Percentiles rank a stretch among this genome's conserved stretches.
Conservation (phyloP, 768 basidiomycete genomes). For the Strobilomyces confusus region DNA sequence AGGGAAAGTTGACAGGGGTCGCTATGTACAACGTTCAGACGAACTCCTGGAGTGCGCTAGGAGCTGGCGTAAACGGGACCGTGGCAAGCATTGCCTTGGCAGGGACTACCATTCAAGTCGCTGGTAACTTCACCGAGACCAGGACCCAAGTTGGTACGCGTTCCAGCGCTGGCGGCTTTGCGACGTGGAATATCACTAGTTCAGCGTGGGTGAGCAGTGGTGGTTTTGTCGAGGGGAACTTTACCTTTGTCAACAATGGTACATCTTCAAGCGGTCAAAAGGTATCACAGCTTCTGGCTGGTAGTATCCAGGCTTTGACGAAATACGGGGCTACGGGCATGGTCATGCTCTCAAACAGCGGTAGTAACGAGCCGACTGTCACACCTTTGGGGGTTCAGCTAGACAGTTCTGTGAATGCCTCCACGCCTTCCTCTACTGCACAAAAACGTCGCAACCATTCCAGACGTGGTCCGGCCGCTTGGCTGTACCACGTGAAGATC, state of each 20-base stretch:
- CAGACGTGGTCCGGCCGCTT: constrained; percentile 36
- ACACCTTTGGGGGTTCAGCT: constrained; percentile 60
- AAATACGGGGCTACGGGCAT: constrained; percentile 76
- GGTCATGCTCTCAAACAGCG: constrained; percentile 72
- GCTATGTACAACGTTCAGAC: constrained; percentile 67
- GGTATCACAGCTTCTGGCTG: constrained; percentile 61
- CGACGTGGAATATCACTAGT: constrained; percentile 62
- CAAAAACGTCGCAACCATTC: constrained; percentile 38
- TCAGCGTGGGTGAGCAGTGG: constrained; percentile 69
- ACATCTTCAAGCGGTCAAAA: constrained; percentile 43
- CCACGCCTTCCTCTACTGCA: constrained; percentile 30
- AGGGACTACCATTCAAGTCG: constrained; percentile 53
- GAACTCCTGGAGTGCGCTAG: constrained; percentile 65
- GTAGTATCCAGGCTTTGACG: constrained; percentile 53
- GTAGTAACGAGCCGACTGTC: constrained; percentile 49
- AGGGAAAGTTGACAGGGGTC: constrained; percentile 53
- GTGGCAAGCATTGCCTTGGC: constrained; percentile 60
- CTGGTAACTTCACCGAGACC: constrained; percentile 70
- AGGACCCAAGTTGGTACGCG: constrained; percentile 35
- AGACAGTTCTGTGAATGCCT: constrained; percentile 34
- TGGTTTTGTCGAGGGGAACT: constrained; percentile 67
- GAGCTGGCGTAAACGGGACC: constrained; percentile 69
- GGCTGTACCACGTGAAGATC: constrained; percentile 48
- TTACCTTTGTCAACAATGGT: constrained; percentile 67
- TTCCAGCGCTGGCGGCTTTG: constrained; percentile 57